These are phyloP conservation scores for Entonaema liquescens DNA, from an alignment of 495 filamentous ascomycete species.

Conservation along the genomic window DNA sequence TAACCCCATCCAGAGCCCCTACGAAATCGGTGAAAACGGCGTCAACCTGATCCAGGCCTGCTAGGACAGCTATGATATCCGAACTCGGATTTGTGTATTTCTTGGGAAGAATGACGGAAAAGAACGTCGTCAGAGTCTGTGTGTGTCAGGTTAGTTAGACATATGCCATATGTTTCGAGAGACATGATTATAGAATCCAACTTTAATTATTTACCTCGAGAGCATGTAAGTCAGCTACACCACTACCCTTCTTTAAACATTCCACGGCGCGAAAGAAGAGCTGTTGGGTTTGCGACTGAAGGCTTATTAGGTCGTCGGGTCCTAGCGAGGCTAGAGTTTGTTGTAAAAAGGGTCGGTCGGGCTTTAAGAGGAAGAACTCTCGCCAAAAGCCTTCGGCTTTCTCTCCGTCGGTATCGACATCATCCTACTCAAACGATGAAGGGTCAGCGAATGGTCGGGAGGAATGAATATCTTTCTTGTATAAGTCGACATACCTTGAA, in stretches of 20 bases:
- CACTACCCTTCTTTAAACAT: constrained; percentile 68
- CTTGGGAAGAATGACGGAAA: constrained; percentile 81
- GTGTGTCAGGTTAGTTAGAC: constrained; percentile 14
- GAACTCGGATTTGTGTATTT: constrained; percentile 96
- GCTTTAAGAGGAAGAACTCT: constrained; percentile 90
- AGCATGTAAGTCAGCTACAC: constrained; percentile 77
- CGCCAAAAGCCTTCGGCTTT: constrained; percentile 92
- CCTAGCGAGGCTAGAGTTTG: constrained; percentile 71
- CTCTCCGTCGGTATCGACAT: constrained; percentile 66
- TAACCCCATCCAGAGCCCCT: constrained; percentile 76
- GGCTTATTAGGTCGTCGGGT: constrained; percentile 76
- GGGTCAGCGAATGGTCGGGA: constrained; percentile 17
- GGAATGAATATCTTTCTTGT: constrained; percentile 8
- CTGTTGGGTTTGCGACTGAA: constrained; percentile 78
- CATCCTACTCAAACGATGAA: constrained; percentile 44
- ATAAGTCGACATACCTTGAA: constrained; percentile 40
- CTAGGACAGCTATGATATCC: constrained; percentile 88
- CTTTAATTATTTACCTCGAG: constrained; percentile 72
- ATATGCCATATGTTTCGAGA: too few species aligned
- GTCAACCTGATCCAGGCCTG: constrained; percentile 89
- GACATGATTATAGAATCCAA: too few species aligned
- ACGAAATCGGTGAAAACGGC: constrained; percentile 89
- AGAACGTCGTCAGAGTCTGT: constrained; percentile 90
- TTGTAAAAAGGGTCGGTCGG: constrained; percentile 72
- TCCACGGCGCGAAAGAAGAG: constrained; percentile 78